phyloP scores from a whole-genome alignment of 352 stramenopile genomes.

The Globisporangium paddicum region DNA sequence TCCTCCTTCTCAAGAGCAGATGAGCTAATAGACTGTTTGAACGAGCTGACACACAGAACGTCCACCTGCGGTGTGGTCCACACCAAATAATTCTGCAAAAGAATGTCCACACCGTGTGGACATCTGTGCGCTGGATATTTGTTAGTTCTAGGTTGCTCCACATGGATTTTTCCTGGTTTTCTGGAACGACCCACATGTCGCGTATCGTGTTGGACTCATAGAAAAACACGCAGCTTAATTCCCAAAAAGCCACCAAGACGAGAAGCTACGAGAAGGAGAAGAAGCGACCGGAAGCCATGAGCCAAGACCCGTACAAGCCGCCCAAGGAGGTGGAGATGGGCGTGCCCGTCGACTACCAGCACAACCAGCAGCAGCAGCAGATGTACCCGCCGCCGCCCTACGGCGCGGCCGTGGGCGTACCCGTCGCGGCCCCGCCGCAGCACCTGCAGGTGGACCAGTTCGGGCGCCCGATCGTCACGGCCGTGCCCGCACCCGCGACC shows the following conservation, averaged over 20 bases:
- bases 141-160: neutral
- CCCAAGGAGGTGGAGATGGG: constrained; percentile 14
- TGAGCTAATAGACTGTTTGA: neutral
- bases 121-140: no score
- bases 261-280: neutral
- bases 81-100: no score
- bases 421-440: constrained; percentile 3
- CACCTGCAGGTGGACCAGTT: constrained; percentile 17
- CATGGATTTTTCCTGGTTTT: neutral
- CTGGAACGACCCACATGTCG: neutral
- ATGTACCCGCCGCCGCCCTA: constrained; percentile 5
- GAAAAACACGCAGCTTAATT: no score
- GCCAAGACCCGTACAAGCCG: constrained; percentile 15
- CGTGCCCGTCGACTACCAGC: constrained; percentile 12
- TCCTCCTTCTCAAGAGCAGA: neutral
- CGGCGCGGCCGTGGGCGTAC: neutral
- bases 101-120: no score
- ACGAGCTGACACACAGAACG: no score
- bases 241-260: no score
- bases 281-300: neutral
- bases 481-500: constrained; percentile 18
- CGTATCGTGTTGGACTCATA: neutral
- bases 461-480: constrained; percentile 17
- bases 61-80: no score
- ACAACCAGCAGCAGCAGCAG: constrained; percentile 6